Evolutionary conservation across 208 protist species (phyloP).

Genomic region (Leishmania gerbilli): DNA sequence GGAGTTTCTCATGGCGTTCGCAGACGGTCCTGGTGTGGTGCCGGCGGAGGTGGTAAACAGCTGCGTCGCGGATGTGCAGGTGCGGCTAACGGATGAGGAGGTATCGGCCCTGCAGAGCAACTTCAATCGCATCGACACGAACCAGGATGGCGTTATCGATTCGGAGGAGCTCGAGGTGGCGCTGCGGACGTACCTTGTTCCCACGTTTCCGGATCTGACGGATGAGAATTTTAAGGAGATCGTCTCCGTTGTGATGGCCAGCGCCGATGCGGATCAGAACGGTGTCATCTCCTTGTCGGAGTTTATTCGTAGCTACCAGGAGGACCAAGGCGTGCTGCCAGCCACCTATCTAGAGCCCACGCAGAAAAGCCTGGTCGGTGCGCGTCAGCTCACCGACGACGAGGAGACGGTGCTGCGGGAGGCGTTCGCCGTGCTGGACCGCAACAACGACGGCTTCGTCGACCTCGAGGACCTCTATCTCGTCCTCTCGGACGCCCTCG

Average conservation of each 20-base stretch:
- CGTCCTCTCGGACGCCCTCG: conserved; percentile 64
- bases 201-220: conserved; percentile 66
- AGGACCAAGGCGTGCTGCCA: conserved; percentile 85
- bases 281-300: conserved; percentile 76
- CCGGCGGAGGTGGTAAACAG: conserved; percentile 86
- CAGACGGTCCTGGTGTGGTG: conserved; percentile 73
- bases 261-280: conserved; percentile 69
- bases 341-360: conserved; percentile 68
- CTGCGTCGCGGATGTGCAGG: conserved; percentile 73
- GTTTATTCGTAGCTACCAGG: conserved; percentile 88
- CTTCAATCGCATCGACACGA: conserved; percentile 71
- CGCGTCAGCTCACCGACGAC: conserved; percentile 57
- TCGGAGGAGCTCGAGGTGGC: conserved; percentile 63
- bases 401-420: conserved; percentile 65
- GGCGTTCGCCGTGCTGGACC: conserved; percentile 79
- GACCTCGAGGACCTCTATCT: conserved; percentile 66
- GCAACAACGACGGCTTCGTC: conserved; percentile 75
- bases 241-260: conserved; percentile 72
- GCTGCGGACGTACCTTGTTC: conserved; percentile 49
- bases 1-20: conserved; percentile 83
- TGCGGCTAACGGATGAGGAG: conserved; percentile 82
- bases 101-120: conserved; percentile 74
- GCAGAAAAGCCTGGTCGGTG: neutral
- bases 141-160: conserved; percentile 76
- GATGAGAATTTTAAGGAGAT: conserved; percentile 73